These are phyloP conservation scores for Aspergillus fischeri DNA, from an alignment of 2,329 filamentous ascomycete genomes.

Conservation along the genomic window DNA sequence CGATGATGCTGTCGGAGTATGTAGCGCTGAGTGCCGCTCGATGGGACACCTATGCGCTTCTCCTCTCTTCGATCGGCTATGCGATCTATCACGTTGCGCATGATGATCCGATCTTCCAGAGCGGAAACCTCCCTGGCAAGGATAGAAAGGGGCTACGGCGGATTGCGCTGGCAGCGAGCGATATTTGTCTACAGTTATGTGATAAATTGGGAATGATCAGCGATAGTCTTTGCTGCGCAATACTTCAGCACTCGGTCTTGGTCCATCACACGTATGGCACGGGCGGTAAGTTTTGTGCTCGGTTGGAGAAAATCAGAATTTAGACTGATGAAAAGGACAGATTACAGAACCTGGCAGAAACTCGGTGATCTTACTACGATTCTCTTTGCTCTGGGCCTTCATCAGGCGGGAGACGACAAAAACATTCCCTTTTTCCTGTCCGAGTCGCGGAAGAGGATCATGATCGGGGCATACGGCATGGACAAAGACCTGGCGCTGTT, in stretches of 20 bases:
- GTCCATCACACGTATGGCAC: conserved; percentile 10
- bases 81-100: conserved; percentile 11
- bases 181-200: conserved; percentile 18
- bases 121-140: neutral
- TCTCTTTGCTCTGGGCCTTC: conserved; percentile 43
- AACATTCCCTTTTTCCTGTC: conserved; percentile 31
- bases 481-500: conserved; percentile 47
- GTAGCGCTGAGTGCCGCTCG: conserved; percentile 5
- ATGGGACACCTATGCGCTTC: conserved; percentile 17
- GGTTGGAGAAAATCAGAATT: neutral
- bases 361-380: conserved; percentile 43
- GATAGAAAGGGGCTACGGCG: conserved; percentile 10
- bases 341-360: conserved; percentile 42
- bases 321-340: conserved; percentile 15
- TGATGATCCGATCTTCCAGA: conserved; percentile 6
- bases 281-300: conserved; percentile 7
- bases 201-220: conserved; percentile 11
- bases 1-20: conserved; percentile 15
- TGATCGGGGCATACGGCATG: conserved; percentile 38
- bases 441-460: conserved; percentile 34
- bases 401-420: conserved; percentile 26
- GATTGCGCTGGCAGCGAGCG: conserved; percentile 8
- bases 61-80: conserved; percentile 12
- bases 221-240: conserved; percentile 15
- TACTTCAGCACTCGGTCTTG: conserved; percentile 10